These are phyloP conservation scores for Carex arenaria DNA, from an alignment of 202 grass and related monocot species.

Conservation along the genomic window DNA sequence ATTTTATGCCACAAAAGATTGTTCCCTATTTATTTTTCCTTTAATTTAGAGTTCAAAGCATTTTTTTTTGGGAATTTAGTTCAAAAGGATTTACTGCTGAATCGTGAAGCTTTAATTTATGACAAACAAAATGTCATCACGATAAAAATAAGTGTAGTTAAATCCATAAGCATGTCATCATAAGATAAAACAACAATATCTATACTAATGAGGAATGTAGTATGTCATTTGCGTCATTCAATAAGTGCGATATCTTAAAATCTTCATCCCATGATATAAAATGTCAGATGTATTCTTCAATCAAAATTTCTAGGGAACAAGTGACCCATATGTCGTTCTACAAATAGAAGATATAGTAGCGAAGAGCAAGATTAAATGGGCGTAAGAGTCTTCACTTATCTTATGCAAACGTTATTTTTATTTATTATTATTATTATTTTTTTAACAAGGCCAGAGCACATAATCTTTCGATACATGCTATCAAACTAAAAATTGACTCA, in stretches of 20 bases:
- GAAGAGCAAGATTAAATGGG: conserved; percentile 95
- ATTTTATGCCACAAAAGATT: not conserved
- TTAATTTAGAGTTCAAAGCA: not conserved
- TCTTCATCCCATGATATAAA: not conserved
- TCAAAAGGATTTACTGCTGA: not conserved
- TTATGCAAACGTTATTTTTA: not conserved
- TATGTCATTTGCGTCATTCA: not conserved
- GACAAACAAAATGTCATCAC: not conserved
- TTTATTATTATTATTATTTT: not conserved
- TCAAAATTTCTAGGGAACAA: conserved; percentile 67
- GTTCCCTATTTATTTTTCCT: not conserved
- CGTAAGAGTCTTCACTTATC: conserved; percentile 51
- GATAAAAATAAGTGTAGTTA: not conserved
- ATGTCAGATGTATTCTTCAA: not conserved
- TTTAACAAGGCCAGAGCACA: not conserved
- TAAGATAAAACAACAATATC: not conserved
- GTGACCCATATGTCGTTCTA: conserved; percentile 86
- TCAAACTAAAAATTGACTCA: not conserved
- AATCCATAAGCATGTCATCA: not conserved
- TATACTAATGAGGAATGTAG: not conserved
- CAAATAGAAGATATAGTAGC: conserved; percentile 66
- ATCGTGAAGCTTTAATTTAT: not conserved
- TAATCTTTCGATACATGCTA: not conserved
- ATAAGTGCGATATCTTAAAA: not conserved
- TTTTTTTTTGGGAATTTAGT: not conserved